phyloP scores from a whole-genome alignment of 1,284 basidiomycete genomes.

The Rhodotorula glutinis region DNA sequence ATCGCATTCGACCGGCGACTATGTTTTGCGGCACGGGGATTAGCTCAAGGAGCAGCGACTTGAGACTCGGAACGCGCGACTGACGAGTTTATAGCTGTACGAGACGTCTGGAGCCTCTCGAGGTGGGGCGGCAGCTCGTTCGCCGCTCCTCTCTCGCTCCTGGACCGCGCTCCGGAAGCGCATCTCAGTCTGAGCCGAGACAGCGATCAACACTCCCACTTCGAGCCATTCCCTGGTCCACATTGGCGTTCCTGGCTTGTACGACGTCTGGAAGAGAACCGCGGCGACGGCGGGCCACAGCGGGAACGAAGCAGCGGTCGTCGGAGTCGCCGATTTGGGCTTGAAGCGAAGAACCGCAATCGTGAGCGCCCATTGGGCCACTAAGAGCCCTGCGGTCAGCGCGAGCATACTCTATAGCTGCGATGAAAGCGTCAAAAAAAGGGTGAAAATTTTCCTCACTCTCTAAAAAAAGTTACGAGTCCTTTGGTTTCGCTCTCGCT shows the following conservation, averaged over 20 bases:
- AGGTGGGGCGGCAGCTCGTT: background rate
- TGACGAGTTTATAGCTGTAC: slow-evolving; percentile 34
- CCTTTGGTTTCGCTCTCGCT: too few relatives aligned
- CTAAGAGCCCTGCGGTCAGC: background rate
- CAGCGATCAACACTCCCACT: background rate
- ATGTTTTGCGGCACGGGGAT: background rate
- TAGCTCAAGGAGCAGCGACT: background rate
- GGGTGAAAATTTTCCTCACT: background rate
- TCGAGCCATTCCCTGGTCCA: background rate
- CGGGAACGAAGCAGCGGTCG: background rate
- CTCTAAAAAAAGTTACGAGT: background rate
- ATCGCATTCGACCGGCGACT: slow-evolving; percentile 36
- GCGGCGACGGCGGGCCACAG: background rate
- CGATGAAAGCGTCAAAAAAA: background rate
- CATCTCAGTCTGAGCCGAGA: background rate
- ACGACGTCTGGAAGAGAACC: background rate
- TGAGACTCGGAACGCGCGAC: background rate
- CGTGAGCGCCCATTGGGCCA: background rate
- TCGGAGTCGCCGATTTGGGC: background rate
- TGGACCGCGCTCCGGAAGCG: background rate
- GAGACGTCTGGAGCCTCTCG: slow-evolving; percentile 13
- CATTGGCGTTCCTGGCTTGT: background rate
- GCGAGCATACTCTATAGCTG: background rate
- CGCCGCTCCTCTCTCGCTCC: background rate
- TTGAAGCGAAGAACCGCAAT: background rate